A percentile compares a stretch with the other conserved stretches of the same genome.
Evolutionary conservation across 108 stramenopile genomes (phyloP).

Genomic region (Nitzschia palea): DNA sequence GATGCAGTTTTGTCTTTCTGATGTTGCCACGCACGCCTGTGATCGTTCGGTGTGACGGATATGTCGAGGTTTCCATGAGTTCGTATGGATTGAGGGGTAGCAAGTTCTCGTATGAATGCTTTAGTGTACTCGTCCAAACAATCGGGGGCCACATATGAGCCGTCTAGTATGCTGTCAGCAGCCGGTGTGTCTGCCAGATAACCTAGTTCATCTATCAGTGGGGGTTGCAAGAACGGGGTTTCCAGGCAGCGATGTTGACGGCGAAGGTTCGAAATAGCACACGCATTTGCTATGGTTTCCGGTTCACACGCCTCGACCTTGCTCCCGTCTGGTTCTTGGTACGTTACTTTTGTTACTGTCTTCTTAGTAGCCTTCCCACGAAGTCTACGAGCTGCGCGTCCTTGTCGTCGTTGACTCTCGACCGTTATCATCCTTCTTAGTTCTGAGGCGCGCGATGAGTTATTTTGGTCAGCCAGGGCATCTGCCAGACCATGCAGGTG

Average conservation of each 20-base stretch:
- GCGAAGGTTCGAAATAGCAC: neutral
- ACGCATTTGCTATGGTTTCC: neutral
- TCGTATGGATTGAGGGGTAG: neutral
- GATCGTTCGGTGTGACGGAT: neutral
- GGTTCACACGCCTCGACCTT: neutral
- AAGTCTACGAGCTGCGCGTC: neutral
- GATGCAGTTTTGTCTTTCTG: neutral
- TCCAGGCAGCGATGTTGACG: neutral
- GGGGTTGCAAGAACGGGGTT: neutral
- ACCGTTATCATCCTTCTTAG: neutral
- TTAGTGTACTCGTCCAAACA: neutral
- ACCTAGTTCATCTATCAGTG: neutral
- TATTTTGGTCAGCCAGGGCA: neutral
- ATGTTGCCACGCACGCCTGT: neutral
- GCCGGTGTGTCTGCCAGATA: neutral
- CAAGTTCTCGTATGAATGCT: neutral
- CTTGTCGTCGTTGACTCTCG: neutral
- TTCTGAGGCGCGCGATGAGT: neutral
- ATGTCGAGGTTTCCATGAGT: neutral
- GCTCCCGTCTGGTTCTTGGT: neutral
- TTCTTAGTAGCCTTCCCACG: neutral
- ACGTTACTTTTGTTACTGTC: neutral
- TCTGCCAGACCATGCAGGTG: neutral
- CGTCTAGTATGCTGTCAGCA: neutral
- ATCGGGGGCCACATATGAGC: neutral